A percentile compares a stretch with the other conserved stretches of the same genome.
Evolutionary conservation across 2,329 filamentous ascomycete species (phyloP).

Genomic region (Epichloe typhina): DNA sequence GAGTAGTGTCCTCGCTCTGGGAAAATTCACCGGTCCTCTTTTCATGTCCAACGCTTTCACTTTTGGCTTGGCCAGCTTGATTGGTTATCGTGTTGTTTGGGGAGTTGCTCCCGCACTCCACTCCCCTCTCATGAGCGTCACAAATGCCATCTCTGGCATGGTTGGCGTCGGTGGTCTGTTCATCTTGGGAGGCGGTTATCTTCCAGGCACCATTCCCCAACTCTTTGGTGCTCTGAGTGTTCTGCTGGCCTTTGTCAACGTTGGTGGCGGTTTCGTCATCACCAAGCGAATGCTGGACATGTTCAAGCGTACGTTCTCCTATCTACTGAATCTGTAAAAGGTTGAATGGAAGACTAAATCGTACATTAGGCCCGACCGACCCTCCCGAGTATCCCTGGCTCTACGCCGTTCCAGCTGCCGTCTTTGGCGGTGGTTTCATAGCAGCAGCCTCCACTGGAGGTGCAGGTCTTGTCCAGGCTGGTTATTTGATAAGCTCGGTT

Average conservation of each 20-base stretch:
- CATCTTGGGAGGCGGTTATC: slow-evolving; percentile 70
- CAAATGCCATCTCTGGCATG: slow-evolving; percentile 87
- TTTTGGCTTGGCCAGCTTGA: slow-evolving; percentile 69
- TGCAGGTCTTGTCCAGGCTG: slow-evolving; percentile 73
- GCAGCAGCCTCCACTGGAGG: slow-evolving; percentile 70
- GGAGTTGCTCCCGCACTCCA: slow-evolving; percentile 73
- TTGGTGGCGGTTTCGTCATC: slow-evolving; percentile 80
- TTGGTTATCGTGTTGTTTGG: slow-evolving; percentile 84
- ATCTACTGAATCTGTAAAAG: too few relatives aligned
- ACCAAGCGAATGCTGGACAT: slow-evolving; percentile 91
- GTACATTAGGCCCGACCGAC: slow-evolving; percentile 54
- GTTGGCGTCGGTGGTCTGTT: slow-evolving; percentile 82
- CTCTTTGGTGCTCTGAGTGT: slow-evolving; percentile 67
- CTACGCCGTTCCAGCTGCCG: slow-evolving; percentile 60
- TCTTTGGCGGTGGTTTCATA: slow-evolving; percentile 73
- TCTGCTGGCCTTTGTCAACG: slow-evolving; percentile 74
- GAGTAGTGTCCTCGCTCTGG: slow-evolving; percentile 59
- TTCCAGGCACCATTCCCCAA: slow-evolving; percentile 70
- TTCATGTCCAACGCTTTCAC: slow-evolving; percentile 87
- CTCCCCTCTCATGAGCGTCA: slow-evolving; percentile 83
- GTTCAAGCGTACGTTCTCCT: slow-evolving; percentile 51
- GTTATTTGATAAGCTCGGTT: slow-evolving; percentile 73
- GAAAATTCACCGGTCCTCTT: slow-evolving; percentile 66
- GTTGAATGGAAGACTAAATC: slow-evolving; percentile 7
- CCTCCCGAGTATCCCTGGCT: slow-evolving; percentile 82